These are phyloP conservation scores for Climacium dendroides DNA, from an alignment of 225 moss, liverwort and hornwort species.

Conservation along the genomic window DNA sequence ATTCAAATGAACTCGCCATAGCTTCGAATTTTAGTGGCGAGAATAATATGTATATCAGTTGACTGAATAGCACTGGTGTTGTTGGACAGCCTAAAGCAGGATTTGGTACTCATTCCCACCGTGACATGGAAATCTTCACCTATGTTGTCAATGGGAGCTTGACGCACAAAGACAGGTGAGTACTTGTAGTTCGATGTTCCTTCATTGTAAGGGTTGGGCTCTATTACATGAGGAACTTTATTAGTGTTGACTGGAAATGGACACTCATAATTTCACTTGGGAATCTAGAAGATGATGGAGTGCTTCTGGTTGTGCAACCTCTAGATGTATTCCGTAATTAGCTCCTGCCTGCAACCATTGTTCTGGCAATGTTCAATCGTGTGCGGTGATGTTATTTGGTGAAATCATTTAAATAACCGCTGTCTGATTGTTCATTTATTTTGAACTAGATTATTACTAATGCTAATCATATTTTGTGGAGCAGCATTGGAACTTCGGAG, in stretches of 20 bases:
- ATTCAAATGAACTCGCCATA: neutral
- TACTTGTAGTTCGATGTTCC: neutral
- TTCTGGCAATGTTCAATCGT: neutral
- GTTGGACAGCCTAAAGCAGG: slow-evolving; percentile 59
- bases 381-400: neutral
- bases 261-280: neutral
- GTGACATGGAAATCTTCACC: slow-evolving; percentile 93
- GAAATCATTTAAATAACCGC: neutral
- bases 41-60: neutral
- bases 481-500: slow-evolving; percentile 81
- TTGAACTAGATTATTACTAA: neutral
- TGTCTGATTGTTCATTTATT: neutral
- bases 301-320: neutral
- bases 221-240: neutral
- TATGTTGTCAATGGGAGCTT: slow-evolving; percentile 73
- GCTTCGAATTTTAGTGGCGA: neutral
- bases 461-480: neutral
- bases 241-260: neutral
- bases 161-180: slow-evolving; percentile 87
- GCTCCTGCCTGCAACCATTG: neutral
- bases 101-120: slow-evolving; percentile 77
- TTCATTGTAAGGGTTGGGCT: neutral
- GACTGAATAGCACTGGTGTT: neutral
- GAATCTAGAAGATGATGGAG: neutral
- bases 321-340: neutral